Percentiles rank a stretch among this genome's conserved stretches.
These are phyloP conservation scores for Salix purpurea DNA, from an alignment of 345 rosid species.

Conservation along the genomic window DNA sequence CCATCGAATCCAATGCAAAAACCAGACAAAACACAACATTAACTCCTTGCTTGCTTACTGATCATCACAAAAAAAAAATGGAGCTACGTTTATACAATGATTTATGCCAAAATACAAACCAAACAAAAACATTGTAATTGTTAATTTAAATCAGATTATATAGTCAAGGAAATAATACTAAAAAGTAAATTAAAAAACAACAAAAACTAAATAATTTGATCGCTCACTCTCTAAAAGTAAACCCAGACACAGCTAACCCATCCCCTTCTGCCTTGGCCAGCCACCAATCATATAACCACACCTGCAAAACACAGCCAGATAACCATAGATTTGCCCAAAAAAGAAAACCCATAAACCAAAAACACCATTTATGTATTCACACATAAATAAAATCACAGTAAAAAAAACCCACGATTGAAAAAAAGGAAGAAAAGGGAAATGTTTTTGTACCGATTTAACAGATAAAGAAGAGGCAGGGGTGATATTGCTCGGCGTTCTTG, in stretches of 20 bases:
- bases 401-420: neutral
- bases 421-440: neutral
- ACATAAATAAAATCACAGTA: fast-evolving
- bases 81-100: neutral
- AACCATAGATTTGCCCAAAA: neutral
- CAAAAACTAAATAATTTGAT: too few species aligned
- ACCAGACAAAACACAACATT: neutral
- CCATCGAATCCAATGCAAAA: neutral
- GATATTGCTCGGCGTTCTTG: neutral
- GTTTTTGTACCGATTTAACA: neutral
- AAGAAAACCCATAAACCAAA: neutral
- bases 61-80: neutral
- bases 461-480: constrained; percentile 1
- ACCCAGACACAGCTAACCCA: constrained; percentile 34
- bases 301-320: constrained; percentile 16
- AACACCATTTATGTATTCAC: neutral
- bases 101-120: neutral
- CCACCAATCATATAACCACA: constrained; percentile 39
- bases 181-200: too few species aligned
- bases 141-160: neutral
- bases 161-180: neutral
- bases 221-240: constrained; percentile 32
- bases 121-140: too few species aligned
- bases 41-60: neutral
- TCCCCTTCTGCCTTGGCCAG: constrained; percentile 21